Conservation (phyloP, 148 eudicot species). For the Pharnaceum exiguum region DNA sequence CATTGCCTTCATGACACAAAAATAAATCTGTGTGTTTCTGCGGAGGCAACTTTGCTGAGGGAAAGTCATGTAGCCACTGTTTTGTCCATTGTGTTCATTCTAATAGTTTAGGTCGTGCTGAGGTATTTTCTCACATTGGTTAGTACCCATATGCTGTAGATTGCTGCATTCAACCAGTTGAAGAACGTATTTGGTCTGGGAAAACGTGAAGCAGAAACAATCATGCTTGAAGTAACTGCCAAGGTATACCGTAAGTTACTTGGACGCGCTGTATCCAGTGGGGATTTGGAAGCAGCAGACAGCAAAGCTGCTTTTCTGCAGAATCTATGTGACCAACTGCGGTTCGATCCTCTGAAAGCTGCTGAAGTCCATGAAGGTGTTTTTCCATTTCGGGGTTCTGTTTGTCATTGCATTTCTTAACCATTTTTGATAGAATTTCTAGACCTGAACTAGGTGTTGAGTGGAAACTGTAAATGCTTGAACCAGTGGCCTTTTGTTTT, state of each 20-base stretch:
- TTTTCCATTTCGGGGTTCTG: not conserved
- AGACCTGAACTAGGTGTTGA: not conserved
- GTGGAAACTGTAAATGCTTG: not conserved
- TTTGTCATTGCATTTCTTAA: not conserved
- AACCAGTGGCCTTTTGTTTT: not conserved
- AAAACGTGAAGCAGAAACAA: slow-evolving; percentile 77
- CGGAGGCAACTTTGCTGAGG: not conserved
- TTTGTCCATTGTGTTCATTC: not conserved
- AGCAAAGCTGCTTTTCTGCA: slow-evolving; percentile 95
- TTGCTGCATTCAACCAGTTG: slow-evolving; percentile 78
- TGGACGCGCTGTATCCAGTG: slow-evolving; percentile 68
- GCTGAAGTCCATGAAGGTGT: slow-evolving; percentile 79
- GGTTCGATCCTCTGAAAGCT: slow-evolving; percentile 79
- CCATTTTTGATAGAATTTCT: not conserved
- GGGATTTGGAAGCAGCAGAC: slow-evolving; percentile 69
- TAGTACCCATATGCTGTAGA: slow-evolving; percentile 32
- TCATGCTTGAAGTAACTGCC: slow-evolving; percentile 63
- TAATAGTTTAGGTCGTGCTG: not conserved
- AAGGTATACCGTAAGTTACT: slow-evolving; percentile 76
- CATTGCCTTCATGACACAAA: too few species aligned
- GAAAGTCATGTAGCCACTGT: not conserved
- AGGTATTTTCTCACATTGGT: not conserved
- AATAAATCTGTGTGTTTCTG: too few species aligned
- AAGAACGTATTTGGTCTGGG: slow-evolving; percentile 92
- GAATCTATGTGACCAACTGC: slow-evolving; percentile 67